Evolutionary conservation across 441 rosid species (phyloP).

Genomic region (Corymbia citriodora): DNA sequence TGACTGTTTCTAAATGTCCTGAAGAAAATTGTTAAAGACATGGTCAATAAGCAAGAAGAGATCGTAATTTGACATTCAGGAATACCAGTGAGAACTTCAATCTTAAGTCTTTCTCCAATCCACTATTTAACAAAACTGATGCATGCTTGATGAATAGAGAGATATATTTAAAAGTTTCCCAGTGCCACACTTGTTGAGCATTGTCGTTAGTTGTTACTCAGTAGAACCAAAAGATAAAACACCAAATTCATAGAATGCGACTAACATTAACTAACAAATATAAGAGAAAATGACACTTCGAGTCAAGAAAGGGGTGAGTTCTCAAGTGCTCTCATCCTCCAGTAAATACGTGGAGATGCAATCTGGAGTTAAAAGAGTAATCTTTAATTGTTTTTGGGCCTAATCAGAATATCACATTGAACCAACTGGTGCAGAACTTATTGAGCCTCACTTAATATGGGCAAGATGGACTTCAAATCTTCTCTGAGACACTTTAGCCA

Average conservation of each 20-base stretch:
- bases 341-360: not conserved
- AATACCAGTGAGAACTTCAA: not conserved
- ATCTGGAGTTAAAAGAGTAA: not conserved
- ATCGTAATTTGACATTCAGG: not conserved
- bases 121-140: not conserved
- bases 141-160: not conserved
- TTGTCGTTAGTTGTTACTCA: not conserved
- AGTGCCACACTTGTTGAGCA: not conserved
- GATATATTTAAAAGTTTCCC: not conserved
- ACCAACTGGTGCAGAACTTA: too few species aligned
- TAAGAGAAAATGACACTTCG: not conserved
- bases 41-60: not conserved
- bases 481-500: too few species aligned
- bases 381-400: not conserved
- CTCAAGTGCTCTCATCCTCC: not conserved
- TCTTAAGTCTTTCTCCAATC: not conserved
- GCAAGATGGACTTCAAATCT: too few species aligned
- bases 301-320: not conserved
- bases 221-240: not conserved
- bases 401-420: not conserved
- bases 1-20: slow-evolving; percentile 83
- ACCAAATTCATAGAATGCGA: not conserved
- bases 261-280: not conserved
- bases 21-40: slow-evolving; percentile 1
- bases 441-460: too few species aligned